phyloP scores from a whole-genome alignment of 78 protist species.

The Dictyostelium discoideum region DNA sequence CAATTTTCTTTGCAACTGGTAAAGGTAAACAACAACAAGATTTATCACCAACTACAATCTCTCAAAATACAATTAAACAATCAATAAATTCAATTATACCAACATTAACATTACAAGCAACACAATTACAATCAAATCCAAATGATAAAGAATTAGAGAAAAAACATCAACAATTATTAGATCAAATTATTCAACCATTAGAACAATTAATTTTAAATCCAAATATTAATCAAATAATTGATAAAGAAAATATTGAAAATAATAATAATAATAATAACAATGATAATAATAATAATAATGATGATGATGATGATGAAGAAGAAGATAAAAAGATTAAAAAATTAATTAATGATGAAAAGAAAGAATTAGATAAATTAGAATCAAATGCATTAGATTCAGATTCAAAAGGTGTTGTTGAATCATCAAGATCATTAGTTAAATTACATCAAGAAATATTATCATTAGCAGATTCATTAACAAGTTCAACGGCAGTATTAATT shows the following conservation, averaged over 20 bases:
- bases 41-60: background rate
- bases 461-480: background rate
- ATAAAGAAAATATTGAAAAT: background rate
- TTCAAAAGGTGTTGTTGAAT: slow-evolving; percentile 42
- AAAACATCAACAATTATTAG: background rate
- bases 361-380: slow-evolving; percentile 5
- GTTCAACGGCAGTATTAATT: background rate
- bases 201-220: background rate
- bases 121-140: slow-evolving; percentile 18
- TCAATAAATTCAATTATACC: slow-evolving; percentile 42
- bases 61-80: background rate
- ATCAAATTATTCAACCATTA: slow-evolving; percentile 21
- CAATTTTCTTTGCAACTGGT: slow-evolving; percentile 18
- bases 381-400: slow-evolving; percentile 19
- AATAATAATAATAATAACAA: background rate
- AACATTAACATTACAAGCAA: slow-evolving; percentile 4
- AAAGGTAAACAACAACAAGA: background rate
- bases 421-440: slow-evolving; percentile 44
- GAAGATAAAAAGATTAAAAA: background rate
- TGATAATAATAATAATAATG: background rate
- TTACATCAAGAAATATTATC: slow-evolving; percentile 43
- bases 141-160: slow-evolving; percentile 3
- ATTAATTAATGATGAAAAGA: slow-evolving; percentile 17
- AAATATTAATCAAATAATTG: background rate
- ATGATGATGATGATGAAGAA: background rate